Evolutionary conservation across 306 rosid genomes (phyloP).

Genomic region (Medicago truncatula): DNA sequence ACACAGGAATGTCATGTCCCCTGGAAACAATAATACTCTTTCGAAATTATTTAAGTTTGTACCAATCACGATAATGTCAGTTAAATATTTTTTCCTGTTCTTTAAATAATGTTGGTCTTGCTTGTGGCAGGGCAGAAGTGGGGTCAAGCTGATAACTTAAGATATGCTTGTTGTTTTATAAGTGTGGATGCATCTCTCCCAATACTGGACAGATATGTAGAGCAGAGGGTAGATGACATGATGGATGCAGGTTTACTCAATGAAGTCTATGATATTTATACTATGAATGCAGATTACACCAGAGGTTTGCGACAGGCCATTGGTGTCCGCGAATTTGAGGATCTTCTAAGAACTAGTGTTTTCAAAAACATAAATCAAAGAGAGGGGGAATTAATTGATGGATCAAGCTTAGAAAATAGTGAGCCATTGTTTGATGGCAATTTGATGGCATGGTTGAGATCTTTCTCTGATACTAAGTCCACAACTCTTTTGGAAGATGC

Average conservation of each 20-base stretch:
- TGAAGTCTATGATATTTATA: constrained; percentile 79
- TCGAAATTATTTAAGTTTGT: background rate
- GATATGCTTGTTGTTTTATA: constrained; percentile 82
- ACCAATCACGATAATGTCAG: background rate
- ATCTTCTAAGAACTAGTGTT: constrained; percentile 51
- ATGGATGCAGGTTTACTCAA: constrained; percentile 77
- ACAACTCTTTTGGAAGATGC: constrained; percentile 65
- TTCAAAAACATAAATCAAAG: constrained; percentile 35
- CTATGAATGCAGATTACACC: constrained; percentile 68
- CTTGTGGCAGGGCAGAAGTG: constrained; percentile 95
- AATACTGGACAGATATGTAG: constrained; percentile 79
- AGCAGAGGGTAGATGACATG: constrained; percentile 87
- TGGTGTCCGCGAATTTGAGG: constrained; percentile 87
- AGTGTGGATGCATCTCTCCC: constrained; percentile 80
- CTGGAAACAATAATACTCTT: background rate
- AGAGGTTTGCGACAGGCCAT: constrained; percentile 87
- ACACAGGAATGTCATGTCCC: background rate
- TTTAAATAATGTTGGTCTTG: constrained; percentile 45
- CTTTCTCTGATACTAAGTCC: constrained; percentile 48
- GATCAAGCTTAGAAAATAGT: constrained; percentile 42
- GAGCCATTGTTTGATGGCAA: constrained; percentile 52
- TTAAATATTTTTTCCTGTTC: background rate
- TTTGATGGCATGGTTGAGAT: constrained; percentile 52
- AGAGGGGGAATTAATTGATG: constrained; percentile 42
- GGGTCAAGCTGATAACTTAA: constrained; percentile 81